Evolutionary conservation across 2,329 filamentous ascomycete genomes (phyloP).

Genomic region (Paecilomyces sp.): DNA sequence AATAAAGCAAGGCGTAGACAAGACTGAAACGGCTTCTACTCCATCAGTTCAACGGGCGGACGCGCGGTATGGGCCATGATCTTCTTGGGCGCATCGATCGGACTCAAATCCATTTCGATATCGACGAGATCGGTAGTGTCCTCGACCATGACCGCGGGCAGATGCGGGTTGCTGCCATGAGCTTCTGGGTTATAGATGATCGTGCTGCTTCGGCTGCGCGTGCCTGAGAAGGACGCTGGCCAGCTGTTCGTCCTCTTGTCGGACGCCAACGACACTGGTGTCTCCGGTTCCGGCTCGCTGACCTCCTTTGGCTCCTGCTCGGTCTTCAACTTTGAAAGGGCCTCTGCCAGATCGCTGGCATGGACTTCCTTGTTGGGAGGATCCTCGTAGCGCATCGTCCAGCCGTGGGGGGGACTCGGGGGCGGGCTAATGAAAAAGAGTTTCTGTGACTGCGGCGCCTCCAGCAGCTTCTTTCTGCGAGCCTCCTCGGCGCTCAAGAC

Average conservation of each 20-base stretch:
- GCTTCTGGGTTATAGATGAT: slow-evolving; percentile 58
- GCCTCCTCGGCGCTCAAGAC: slow-evolving; percentile 26
- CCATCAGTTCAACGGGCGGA: slow-evolving; percentile 52
- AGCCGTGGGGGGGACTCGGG: slow-evolving; percentile 57
- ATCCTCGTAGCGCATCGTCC: slow-evolving; percentile 57
- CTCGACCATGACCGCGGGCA: slow-evolving; percentile 59
- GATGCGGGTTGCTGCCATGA: slow-evolving; percentile 51
- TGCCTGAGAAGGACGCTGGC: slow-evolving; percentile 21
- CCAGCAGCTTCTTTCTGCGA: slow-evolving; percentile 39
- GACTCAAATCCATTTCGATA: slow-evolving; percentile 36
- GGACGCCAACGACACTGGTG: slow-evolving; percentile 26
- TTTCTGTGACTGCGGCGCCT: slow-evolving; percentile 52
- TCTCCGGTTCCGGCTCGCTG: slow-evolving; percentile 19
- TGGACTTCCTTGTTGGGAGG: slow-evolving; percentile 61
- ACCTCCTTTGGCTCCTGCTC: slow-evolving; percentile 9
- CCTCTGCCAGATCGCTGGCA: slow-evolving; percentile 53
- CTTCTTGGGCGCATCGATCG: slow-evolving; percentile 34
- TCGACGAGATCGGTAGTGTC: slow-evolving; percentile 46
- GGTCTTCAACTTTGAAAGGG: slow-evolving; percentile 45
- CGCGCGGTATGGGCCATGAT: slow-evolving; percentile 47
- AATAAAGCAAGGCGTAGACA: slow-evolving; percentile 3
- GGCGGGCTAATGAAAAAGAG: slow-evolving; percentile 62
- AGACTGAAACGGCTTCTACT: slow-evolving; percentile 14
- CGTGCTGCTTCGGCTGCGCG: slow-evolving; percentile 48
- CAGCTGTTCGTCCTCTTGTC: slow-evolving; percentile 25